phyloP scores from a whole-genome alignment of 345 rosid species.

The Lumnitzera racemosa region DNA sequence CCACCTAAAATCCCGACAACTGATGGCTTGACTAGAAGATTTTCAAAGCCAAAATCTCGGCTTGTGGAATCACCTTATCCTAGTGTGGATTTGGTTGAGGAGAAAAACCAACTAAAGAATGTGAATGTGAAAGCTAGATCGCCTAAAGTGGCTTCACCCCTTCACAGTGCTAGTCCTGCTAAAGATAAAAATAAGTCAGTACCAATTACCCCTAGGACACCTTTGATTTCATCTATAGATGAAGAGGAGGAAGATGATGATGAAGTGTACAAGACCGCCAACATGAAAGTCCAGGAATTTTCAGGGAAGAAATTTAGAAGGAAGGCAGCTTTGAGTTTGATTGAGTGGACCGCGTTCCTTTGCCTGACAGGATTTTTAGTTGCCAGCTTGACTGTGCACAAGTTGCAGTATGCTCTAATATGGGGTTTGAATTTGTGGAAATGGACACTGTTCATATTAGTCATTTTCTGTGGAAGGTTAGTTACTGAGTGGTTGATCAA shows the following conservation, averaged over 20 bases:
- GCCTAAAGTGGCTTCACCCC: neutral
- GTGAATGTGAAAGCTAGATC: neutral
- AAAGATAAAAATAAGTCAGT: constrained; percentile 4
- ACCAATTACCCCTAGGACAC: constrained; percentile 2
- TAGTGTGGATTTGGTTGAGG: neutral
- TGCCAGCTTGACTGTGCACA: constrained; percentile 18
- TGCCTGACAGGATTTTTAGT: neutral
- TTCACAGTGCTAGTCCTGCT: neutral
- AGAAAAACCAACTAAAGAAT: neutral
- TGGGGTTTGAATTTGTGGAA: constrained; percentile 28
- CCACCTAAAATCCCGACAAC: no score
- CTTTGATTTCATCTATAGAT: neutral
- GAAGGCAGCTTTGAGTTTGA: neutral
- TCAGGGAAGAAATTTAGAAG: neutral
- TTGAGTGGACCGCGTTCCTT: constrained; percentile 3
- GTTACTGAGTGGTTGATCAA: constrained; percentile 19
- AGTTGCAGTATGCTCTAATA: constrained; percentile 3
- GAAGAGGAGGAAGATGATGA: constrained; percentile 4
- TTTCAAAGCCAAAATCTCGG: constrained; percentile 7
- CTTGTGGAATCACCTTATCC: constrained; percentile 2
- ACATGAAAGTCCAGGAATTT: neutral
- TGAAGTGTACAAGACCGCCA: constrained; percentile 3
- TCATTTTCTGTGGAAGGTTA: constrained; percentile 28
- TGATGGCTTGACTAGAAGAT: no score
- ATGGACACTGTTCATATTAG: constrained; percentile 23